These are phyloP conservation scores for Vaccinium macrocarpon DNA, from an alignment of 148 eudicot species.

Conservation along the genomic window DNA sequence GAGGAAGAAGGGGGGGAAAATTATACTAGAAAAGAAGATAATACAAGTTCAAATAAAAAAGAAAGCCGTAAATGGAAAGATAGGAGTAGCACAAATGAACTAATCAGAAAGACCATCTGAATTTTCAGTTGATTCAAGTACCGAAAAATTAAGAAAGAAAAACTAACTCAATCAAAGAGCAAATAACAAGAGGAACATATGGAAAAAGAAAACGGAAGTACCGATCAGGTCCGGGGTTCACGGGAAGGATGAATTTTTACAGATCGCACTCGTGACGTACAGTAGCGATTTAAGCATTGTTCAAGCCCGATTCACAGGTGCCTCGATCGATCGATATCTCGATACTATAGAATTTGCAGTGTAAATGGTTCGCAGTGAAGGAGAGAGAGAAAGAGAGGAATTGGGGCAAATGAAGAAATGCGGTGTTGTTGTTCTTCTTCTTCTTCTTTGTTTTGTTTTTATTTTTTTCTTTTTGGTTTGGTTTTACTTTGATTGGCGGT, in stretches of 20 bases:
- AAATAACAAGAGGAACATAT: not conserved
- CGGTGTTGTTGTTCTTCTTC: not conserved
- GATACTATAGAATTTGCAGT: not conserved
- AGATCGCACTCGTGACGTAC: not conserved
- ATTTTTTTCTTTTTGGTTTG: not conserved
- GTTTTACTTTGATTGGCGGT: conserved; percentile 4
- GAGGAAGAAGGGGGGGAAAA: not conserved
- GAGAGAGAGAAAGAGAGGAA: not conserved
- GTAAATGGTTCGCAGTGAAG: not conserved
- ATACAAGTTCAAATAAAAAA: not conserved
- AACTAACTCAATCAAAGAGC: not conserved
- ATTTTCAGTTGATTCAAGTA: not conserved
- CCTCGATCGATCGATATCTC: not conserved
- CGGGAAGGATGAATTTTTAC: not conserved
- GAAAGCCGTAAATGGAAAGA: not conserved
- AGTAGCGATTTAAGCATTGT: not conserved
- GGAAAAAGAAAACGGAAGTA: not conserved
- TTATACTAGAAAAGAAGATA: not conserved
- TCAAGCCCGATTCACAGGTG: not conserved
- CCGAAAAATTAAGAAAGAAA: not conserved
- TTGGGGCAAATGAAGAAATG: not conserved
- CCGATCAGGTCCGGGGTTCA: not conserved
- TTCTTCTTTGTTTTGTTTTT: conserved; percentile 11
- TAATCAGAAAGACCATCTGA: not conserved
- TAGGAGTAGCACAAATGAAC: not conserved